Evolutionary conservation across 2,329 filamentous ascomycete species (phyloP).

Genomic region (Didymella sp.): DNA sequence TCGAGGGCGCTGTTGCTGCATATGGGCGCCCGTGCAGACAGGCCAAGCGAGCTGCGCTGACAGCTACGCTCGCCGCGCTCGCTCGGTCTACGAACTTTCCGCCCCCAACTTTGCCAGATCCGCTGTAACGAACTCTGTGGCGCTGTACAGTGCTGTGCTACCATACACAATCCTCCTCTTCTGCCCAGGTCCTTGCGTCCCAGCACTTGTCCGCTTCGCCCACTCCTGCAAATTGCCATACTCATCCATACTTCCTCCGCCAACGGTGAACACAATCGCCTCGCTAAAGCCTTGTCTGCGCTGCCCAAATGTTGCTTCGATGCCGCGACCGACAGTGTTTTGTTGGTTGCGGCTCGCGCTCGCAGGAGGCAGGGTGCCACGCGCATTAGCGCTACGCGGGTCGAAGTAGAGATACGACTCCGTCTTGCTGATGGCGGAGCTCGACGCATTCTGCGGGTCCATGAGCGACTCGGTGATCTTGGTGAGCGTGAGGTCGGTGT

Average conservation of each 20-base stretch:
- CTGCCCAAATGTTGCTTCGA: slow-evolving; percentile 87
- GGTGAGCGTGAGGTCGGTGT: slow-evolving; percentile 93
- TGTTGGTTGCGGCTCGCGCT: slow-evolving; percentile 60
- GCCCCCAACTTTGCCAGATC: slow-evolving; percentile 64
- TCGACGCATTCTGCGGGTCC: slow-evolving; percentile 89
- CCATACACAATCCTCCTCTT: slow-evolving; percentile 91
- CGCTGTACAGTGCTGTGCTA: slow-evolving; percentile 77
- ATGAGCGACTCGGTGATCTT: slow-evolving; percentile 99
- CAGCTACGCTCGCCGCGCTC: neutral
- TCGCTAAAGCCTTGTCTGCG: slow-evolving; percentile 87
- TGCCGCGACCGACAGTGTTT: slow-evolving; percentile 61
- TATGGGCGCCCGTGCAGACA: neutral
- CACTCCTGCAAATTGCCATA: slow-evolving; percentile 98
- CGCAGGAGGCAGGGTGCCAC: slow-evolving; percentile 87
- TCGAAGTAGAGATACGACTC: slow-evolving; percentile 98
- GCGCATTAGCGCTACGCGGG: slow-evolving; percentile 87
- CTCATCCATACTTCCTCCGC: slow-evolving; percentile 97
- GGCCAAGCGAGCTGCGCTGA: neutral
- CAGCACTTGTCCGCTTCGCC: slow-evolving; percentile 77
- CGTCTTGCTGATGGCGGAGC: slow-evolving; percentile 92
- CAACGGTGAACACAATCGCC: slow-evolving; percentile 88
- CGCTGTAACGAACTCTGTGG: slow-evolving; percentile 65
- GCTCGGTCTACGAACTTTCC: slow-evolving; percentile 50
- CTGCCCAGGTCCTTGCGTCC: slow-evolving; percentile 60
- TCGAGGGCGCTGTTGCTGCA: neutral